phyloP scores from a whole-genome alignment of 208 protist genomes.

The Crithidia acanthocephali region DNA sequence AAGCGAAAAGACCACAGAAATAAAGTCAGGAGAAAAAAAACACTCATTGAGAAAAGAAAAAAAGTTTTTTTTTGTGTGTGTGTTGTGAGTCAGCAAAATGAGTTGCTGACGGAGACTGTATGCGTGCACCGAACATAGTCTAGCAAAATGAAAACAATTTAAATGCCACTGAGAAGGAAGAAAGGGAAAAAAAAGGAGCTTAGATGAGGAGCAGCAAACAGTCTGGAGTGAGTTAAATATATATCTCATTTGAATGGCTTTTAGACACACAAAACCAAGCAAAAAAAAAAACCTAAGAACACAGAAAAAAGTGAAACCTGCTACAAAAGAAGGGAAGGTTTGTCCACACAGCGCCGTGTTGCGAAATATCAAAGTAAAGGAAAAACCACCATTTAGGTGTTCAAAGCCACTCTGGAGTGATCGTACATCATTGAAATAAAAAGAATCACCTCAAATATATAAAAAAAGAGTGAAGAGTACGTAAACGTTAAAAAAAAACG shows the following conservation, averaged over 20 bases:
- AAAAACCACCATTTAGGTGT: background rate
- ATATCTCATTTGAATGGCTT: too few relatives aligned
- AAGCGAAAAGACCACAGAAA: background rate
- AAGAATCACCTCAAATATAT: background rate
- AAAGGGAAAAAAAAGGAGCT: background rate
- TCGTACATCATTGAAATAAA: background rate
- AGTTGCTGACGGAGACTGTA: background rate
- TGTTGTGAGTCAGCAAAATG: background rate
- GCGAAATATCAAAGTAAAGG: slow-evolving; percentile 8
- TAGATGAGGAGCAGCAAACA: background rate
- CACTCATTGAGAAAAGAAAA: slow-evolving; percentile 2
- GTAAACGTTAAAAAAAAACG: background rate
- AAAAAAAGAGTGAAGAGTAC: background rate
- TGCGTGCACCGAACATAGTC: background rate
- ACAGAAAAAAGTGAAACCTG: background rate
- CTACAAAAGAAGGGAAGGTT: background rate
- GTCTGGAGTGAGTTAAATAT: background rate
- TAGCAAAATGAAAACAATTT: background rate
- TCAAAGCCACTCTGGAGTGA: background rate
- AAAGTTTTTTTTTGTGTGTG: background rate
- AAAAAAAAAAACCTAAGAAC: background rate
- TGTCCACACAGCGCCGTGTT: background rate
- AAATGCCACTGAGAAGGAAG: background rate
- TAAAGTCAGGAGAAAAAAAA: too few relatives aligned
- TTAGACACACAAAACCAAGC: too few relatives aligned